These are phyloP conservation scores for Cicer bijugum DNA, from an alignment of 306 rosid genomes.

Conservation along the genomic window DNA sequence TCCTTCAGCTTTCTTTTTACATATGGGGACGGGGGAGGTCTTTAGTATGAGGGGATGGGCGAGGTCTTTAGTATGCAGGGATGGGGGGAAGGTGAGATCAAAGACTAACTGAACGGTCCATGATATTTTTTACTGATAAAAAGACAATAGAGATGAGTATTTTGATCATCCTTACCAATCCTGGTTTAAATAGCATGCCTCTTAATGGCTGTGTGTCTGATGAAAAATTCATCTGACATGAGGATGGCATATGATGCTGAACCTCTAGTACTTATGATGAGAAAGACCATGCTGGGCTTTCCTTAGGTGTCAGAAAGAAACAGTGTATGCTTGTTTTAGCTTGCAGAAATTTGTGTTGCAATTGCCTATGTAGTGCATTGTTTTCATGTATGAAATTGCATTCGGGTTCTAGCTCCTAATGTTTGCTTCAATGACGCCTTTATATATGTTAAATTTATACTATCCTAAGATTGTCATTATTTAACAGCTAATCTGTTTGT, in stretches of 20 bases:
- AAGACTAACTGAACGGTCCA: slow-evolving; percentile 1
- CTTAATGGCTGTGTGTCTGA: neutral
- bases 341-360: slow-evolving; percentile 21
- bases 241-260: neutral
- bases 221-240: slow-evolving; percentile 12
- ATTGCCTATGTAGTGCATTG: neutral
- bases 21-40: neutral
- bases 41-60: neutral
- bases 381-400: slow-evolving; percentile 37
- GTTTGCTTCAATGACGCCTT: slow-evolving; percentile 9
- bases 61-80: neutral
- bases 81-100: neutral
- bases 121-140: slow-evolving; percentile 11
- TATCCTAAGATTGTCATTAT: slow-evolving; percentile 16
- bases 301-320: slow-evolving; percentile 13
- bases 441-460: slow-evolving; percentile 11
- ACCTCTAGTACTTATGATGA: neutral
- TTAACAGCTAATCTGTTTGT: slow-evolving; percentile 45
- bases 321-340: slow-evolving; percentile 7
- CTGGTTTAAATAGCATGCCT: slow-evolving; percentile 23
- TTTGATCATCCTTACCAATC: slow-evolving; percentile 18
- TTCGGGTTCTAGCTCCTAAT: slow-evolving; percentile 12
- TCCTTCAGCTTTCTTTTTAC: neutral
- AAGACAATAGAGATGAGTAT: neutral
- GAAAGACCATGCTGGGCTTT: slow-evolving; percentile 16